Percentiles rank a stretch among this genome's conserved stretches.
These are phyloP conservation scores for Didymella glomerata DNA, from an alignment of 2,329 filamentous ascomycete genomes.

Conservation along the genomic window DNA sequence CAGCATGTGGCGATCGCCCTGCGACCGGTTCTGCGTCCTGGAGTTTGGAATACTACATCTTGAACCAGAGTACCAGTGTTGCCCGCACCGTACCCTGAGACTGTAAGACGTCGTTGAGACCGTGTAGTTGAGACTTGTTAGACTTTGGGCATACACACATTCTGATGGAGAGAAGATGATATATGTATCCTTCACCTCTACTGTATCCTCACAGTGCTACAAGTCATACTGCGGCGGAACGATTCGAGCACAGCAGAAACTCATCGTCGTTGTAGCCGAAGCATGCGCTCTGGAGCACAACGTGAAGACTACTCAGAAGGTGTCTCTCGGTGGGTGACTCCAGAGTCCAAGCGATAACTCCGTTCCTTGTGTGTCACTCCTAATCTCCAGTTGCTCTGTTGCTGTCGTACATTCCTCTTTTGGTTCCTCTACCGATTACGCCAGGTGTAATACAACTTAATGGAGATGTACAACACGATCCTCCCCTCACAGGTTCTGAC, in stretches of 20 bases:
- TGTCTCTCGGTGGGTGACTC: not conserved
- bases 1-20: too few relatives aligned
- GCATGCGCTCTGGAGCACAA: not conserved
- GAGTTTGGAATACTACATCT: not conserved
- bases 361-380: not conserved
- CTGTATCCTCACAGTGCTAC: not conserved
- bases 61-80: not conserved
- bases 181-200: not conserved
- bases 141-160: too few relatives aligned
- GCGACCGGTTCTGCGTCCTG: not conserved
- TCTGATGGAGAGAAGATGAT: too few relatives aligned
- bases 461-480: not conserved
- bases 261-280: not conserved
- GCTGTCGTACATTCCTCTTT: too few relatives aligned
- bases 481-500: not conserved
- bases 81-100: slow-evolving; percentile 1
- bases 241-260: not conserved
- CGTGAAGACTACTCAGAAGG: not conserved
- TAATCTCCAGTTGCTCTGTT: not conserved
- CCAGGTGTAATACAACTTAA: too few relatives aligned
- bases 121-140: not conserved
- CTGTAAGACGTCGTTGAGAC: not conserved
- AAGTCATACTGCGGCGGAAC: not conserved
- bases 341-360: not conserved
- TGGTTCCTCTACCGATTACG: too few relatives aligned